Evolutionary conservation across 1,139 yeast genomes (phyloP).

Genomic region (Eremothecium cymbalariae): DNA sequence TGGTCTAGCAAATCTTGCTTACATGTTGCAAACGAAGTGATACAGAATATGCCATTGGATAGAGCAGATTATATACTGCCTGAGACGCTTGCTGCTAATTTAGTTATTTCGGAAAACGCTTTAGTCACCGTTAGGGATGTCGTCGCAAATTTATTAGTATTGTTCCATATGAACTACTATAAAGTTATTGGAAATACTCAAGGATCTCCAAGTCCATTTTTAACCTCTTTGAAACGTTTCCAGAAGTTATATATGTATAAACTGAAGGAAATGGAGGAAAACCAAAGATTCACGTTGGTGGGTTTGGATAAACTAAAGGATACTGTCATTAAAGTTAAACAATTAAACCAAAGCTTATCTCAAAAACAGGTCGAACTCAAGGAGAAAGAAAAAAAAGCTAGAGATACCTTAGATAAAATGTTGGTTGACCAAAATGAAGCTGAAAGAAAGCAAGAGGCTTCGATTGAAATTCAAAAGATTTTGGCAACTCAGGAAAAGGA

Average conservation of each 20-base stretch:
- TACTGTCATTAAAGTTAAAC: constrained; percentile 65
- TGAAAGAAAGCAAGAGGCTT: constrained; percentile 81
- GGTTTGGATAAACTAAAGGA: constrained; percentile 75
- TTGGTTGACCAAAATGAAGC: constrained; percentile 88
- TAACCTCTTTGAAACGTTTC: constrained; percentile 48
- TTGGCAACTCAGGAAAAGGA: constrained; percentile 59
- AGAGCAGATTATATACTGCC: constrained; percentile 15
- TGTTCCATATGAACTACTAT: constrained; percentile 36
- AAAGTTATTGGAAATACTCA: constrained; percentile 5
- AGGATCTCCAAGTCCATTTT: constrained; percentile 49
- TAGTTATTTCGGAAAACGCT: not conserved
- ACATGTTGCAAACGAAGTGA: constrained; percentile 42
- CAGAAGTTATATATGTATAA: constrained; percentile 37
- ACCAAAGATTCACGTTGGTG: constrained; percentile 60
- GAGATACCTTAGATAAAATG: constrained; percentile 64
- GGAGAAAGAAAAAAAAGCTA: constrained; percentile 60
- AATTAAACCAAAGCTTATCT: constrained; percentile 47
- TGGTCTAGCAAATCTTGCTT: constrained; percentile 53
- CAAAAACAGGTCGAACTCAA: constrained; percentile 44
- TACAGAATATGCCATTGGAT: constrained; percentile 47
- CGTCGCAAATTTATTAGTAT: constrained; percentile 41
- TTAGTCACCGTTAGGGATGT: constrained; percentile 34
- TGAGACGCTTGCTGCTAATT: constrained; percentile 6
- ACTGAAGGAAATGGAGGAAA: constrained; percentile 48
- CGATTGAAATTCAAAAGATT: constrained; percentile 66